phyloP scores from a whole-genome alignment of 805 yeast genomes.

The Schizosaccharomyces lindneri region DNA sequence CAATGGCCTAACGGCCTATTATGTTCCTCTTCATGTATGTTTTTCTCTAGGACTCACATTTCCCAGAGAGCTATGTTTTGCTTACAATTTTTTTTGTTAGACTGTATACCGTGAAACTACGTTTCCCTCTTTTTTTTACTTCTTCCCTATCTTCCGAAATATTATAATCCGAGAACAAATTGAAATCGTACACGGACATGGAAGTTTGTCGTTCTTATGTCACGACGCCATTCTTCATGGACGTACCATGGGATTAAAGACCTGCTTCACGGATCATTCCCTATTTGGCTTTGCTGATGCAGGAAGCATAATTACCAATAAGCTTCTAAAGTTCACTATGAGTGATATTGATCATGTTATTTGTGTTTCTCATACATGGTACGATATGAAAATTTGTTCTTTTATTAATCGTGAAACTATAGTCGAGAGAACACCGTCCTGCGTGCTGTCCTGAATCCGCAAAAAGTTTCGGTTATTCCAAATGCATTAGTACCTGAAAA shows the following conservation, averaged over 20 bases:
- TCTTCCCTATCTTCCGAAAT: slow-evolving; percentile 64
- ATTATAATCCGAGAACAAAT: slow-evolving; percentile 67
- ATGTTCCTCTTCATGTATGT: slow-evolving; percentile 48
- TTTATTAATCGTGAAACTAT: not conserved
- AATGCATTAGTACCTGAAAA: slow-evolving; percentile 83
- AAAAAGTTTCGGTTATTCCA: slow-evolving; percentile 68
- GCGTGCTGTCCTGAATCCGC: slow-evolving; percentile 61
- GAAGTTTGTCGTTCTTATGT: slow-evolving; percentile 61
- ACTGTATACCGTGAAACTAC: slow-evolving; percentile 55
- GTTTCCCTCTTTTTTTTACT: slow-evolving; percentile 69
- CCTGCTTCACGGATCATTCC: slow-evolving; percentile 90
- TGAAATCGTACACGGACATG: slow-evolving; percentile 87
- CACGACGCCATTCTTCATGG: slow-evolving; percentile 86
- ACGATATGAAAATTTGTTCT: slow-evolving; percentile 1
- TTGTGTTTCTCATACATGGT: slow-evolving; percentile 76
- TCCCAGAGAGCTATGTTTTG: not conserved
- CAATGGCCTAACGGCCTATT: slow-evolving; percentile 80
- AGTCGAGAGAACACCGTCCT: slow-evolving; percentile 83
- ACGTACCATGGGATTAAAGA: slow-evolving; percentile 69
- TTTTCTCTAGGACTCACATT: not conserved
- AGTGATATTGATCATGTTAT: slow-evolving; percentile 78
- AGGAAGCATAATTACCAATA: slow-evolving; percentile 64
- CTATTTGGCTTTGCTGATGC: slow-evolving; percentile 80
- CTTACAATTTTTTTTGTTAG: not conserved
- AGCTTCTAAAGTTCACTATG: slow-evolving; percentile 55